phyloP scores from a whole-genome alignment of 1,139 yeast genomes.

The Tardiomyces depauwii region DNA sequence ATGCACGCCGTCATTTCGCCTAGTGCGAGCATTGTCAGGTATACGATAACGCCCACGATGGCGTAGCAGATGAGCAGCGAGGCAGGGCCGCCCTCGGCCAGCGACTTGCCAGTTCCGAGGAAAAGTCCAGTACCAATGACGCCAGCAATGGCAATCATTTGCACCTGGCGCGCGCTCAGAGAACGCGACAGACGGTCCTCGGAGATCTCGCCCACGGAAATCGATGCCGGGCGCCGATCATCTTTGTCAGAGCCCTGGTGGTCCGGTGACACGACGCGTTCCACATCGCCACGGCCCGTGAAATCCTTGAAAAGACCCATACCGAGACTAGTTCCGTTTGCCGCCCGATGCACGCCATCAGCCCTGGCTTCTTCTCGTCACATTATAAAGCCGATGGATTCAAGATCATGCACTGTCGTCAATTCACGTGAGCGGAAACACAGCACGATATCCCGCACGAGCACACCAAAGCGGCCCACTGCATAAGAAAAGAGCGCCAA shows the following conservation, averaged over 20 bases:
- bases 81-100: slow-evolving; percentile 46
- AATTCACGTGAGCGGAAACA: no score
- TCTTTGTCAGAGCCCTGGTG: neutral
- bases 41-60: slow-evolving; percentile 41
- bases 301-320: no score
- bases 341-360: no score
- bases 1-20: slow-evolving; percentile 57
- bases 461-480: no score
- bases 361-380: no score
- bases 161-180: slow-evolving; percentile 41
- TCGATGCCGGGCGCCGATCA: neutral
- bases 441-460: no score
- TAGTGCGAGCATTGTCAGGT: slow-evolving; percentile 43
- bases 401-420: no score
- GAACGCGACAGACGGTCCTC: slow-evolving; percentile 27
- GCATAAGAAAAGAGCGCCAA: no score
- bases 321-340: no score
- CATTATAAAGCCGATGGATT: no score
- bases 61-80: slow-evolving; percentile 38
- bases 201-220: neutral
- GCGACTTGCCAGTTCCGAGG: slow-evolving; percentile 42
- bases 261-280: no score
- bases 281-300: no score
- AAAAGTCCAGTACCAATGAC: slow-evolving; percentile 47
- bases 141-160: slow-evolving; percentile 30